A percentile compares a stretch with the other conserved stretches of the same genome.
phyloP scores from a whole-genome alignment of 306 rosid genomes.

The Sicyos edulis region DNA sequence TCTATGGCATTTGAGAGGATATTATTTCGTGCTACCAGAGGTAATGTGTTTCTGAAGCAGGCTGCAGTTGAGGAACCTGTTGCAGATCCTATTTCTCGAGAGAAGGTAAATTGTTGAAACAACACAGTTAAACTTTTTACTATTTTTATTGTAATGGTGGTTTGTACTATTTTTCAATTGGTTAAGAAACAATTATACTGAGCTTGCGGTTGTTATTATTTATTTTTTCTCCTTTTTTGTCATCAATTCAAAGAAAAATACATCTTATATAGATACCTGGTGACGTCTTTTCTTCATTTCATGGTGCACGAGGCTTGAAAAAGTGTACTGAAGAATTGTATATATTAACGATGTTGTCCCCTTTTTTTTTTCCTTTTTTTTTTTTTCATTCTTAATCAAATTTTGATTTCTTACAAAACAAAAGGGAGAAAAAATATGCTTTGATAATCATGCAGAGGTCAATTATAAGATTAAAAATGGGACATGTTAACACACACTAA shows the following conservation, averaged over 20 bases:
- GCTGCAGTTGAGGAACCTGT: constrained; percentile 43
- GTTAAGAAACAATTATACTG: neutral
- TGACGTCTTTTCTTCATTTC: neutral
- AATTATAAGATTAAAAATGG: neutral
- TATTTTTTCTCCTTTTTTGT: neutral
- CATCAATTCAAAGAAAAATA: neutral
- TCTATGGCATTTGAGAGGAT: constrained; percentile 59
- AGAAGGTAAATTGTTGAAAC: constrained; percentile 34
- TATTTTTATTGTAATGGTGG: neutral
- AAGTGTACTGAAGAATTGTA: neutral
- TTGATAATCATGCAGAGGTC: neutral
- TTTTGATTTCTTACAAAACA: neutral
- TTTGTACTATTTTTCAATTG: neutral
- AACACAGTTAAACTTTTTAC: neutral
- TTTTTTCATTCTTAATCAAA: neutral
- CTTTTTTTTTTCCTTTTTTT: neutral
- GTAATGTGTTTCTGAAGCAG: constrained; percentile 47
- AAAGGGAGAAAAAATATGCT: neutral
- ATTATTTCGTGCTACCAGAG: constrained; percentile 58
- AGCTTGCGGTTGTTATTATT: neutral
- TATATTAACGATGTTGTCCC: neutral
- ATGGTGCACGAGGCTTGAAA: neutral
- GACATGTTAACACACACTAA: neutral
- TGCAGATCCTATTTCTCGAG: constrained; percentile 48
- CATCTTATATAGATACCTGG: neutral